Base-by-base conservation (phyloP, 768 basidiomycete genomes). In the Amanita rimosa region DNA sequence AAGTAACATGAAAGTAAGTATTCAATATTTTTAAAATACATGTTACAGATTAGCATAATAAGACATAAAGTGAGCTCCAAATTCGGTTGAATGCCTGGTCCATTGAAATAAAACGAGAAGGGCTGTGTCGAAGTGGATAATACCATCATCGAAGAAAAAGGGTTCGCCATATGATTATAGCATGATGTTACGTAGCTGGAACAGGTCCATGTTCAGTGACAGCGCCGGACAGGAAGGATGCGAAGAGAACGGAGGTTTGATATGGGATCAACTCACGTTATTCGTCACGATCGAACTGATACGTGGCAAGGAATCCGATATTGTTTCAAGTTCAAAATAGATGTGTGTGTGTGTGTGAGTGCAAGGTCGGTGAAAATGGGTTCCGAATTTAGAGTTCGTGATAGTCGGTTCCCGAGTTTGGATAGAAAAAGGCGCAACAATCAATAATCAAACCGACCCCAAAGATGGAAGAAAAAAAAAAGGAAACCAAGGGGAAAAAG, bases 181-280 rank as follows among this genome's bases (percentile, higher is more conserved):
- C 24, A 46, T 35, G 45, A 46, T 37, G 35, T 37, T 46, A 46
- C 45, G 45, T 24, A 46, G 17, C 45, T 46, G 35, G 6, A 26
- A 3, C 37, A n/a, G 3, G n/a, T 13, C 21, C 0, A 14, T 14
- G 14, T 2, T 44, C 31, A 46, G 34, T 24, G 40, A 34, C 22
- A 26, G 22, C 22, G 17, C 8, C 13, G 16, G 24, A 6, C 6
- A 2, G 27, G 27, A n/a, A n/a, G 8, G 24, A 13, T n/a, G 26
- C 10, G 41, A 17, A 21, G 16, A 31, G 46, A 40, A 46, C 44
- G 34, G 40, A 50, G 26, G 3, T 17, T 42, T 26, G 34, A 52
- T 24, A n/a, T n/a, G n/a, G n/a, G n/a, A n/a, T n/a, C n/a, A 24
- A 81, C 82, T 69, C 66, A 84, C 82, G 53, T 82, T 83, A 57